These are phyloP conservation scores for Chalciporus piperatus DNA, from an alignment of 768 basidiomycete genomes.

Conservation along the genomic window DNA sequence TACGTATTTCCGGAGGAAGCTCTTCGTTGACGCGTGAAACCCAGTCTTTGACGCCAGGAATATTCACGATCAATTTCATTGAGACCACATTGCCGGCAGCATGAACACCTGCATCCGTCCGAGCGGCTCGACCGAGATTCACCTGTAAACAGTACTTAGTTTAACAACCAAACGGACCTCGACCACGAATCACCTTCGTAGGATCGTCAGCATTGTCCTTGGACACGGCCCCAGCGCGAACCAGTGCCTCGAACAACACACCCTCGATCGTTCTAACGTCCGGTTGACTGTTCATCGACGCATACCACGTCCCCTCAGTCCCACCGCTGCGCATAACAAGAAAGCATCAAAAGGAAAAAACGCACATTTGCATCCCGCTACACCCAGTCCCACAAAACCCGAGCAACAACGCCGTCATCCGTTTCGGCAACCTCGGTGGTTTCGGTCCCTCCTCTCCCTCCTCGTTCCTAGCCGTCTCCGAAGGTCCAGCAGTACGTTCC, in stretches of 20 bases:
- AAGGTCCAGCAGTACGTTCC: conserved; percentile 37
- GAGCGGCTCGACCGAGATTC: conserved; percentile 79
- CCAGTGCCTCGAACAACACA: conserved; percentile 80
- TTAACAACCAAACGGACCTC: not conserved
- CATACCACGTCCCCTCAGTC: not conserved
- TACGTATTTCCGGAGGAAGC: conserved; percentile 85
- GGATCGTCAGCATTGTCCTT: conserved; percentile 91
- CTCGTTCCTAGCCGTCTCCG: conserved; percentile 21
- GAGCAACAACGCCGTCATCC: conserved; percentile 78
- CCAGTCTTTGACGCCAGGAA: conserved; percentile 71
- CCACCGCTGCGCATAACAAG: not conserved
- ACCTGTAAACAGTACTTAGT: conserved; percentile 48
- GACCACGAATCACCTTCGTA: conserved; percentile 58
- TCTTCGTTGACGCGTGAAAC: conserved; percentile 76
- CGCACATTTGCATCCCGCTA: conserved; percentile 96
- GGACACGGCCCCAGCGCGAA: conserved; percentile 90
- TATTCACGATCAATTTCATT: conserved; percentile 79
- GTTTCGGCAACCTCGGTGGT: conserved; percentile 70
- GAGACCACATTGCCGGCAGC: conserved; percentile 94
- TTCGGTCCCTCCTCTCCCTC: conserved; percentile 30
- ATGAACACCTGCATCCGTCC: conserved; percentile 97
- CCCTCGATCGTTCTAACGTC: conserved; percentile 84
- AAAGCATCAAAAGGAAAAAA: conserved; percentile 10
- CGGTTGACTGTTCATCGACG: conserved; percentile 56
- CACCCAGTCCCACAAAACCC: conserved; percentile 93